Conservation (phyloP, 805 yeast species). For the Metschnikowia sp. region DNA sequence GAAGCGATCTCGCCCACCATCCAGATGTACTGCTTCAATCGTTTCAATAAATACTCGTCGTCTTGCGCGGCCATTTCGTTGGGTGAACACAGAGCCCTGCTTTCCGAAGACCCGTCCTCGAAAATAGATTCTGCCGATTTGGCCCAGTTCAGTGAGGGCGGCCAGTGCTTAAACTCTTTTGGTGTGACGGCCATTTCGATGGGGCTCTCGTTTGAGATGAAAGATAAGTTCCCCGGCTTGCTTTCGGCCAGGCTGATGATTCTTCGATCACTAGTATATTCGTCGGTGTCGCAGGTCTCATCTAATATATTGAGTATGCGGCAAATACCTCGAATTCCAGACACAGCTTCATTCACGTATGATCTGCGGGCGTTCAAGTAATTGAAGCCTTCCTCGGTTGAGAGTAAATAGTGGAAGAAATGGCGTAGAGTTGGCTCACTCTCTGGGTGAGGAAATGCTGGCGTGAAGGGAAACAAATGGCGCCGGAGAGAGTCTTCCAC, state of each 20-base stretch:
- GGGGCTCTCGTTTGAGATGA: slow-evolving; percentile 4
- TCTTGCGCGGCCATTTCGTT: neutral
- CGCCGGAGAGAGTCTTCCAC: slow-evolving; percentile 11
- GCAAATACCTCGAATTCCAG: slow-evolving; percentile 11
- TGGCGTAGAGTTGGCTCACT: slow-evolving; percentile 34
- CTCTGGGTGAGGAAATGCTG: neutral
- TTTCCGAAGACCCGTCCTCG: slow-evolving; percentile 2
- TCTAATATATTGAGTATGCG: slow-evolving; percentile 11
- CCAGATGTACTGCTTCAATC: slow-evolving; percentile 79
- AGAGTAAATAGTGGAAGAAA: slow-evolving; percentile 76
- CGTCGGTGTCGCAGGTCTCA: slow-evolving; percentile 1
- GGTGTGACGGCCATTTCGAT: slow-evolving; percentile 3
- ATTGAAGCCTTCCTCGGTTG: slow-evolving; percentile 75
- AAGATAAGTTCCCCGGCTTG: neutral
- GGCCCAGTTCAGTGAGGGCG: slow-evolving; percentile 2
- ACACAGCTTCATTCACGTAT: slow-evolving; percentile 37
- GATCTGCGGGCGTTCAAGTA: slow-evolving; percentile 43
- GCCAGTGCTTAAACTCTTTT: slow-evolving; percentile 3
- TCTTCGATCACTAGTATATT: neutral
- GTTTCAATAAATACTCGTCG: slow-evolving; percentile 20
- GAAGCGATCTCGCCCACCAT: slow-evolving; percentile 81
- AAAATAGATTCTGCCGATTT: slow-evolving; percentile 4
- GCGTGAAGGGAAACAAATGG: slow-evolving; percentile 24
- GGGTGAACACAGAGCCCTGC: neutral
- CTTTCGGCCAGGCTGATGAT: neutral